phyloP scores from a whole-genome alignment of 192 early-diverging fungal genomes.

The Backusella mclennaniae region DNA sequence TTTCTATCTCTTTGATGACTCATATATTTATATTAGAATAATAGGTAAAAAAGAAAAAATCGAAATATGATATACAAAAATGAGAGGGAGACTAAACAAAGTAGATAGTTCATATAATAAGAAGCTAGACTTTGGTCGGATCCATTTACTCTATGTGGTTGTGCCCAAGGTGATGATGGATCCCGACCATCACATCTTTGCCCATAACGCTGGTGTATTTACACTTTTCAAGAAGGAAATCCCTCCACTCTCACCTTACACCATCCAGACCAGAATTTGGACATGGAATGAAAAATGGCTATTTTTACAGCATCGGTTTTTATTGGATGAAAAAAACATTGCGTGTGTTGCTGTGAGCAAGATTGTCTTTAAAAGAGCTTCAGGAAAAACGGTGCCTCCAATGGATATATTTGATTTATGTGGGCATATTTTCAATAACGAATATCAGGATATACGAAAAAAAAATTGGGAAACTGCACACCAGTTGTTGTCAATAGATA shows the following conservation, averaged over 20 bases:
- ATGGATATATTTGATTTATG: conserved; percentile 17
- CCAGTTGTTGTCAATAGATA: conserved; percentile 6
- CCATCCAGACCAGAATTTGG: conserved; percentile 44
- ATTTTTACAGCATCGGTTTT: conserved; percentile 40
- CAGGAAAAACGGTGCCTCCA: conserved; percentile 25
- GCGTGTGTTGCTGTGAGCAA: conserved; percentile 23
- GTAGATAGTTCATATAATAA: conserved; percentile 46
- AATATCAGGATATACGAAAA: not conserved
- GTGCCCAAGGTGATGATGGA: conserved; percentile 30
- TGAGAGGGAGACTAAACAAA: not conserved
- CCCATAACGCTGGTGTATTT: conserved; percentile 39
- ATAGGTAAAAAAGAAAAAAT: conserved; percentile 14
- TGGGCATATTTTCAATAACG: conserved; percentile 14
- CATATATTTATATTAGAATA: conserved; percentile 1
- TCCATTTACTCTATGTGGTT: conserved; percentile 22
- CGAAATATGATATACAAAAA: not conserved
- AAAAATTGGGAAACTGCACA: conserved; percentile 10
- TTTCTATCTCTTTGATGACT: not conserved
- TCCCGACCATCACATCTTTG: conserved; percentile 13
- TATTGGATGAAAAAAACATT: not conserved
- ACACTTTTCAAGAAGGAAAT: conserved; percentile 52
- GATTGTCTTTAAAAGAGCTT: conserved; percentile 22
- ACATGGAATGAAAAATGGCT: conserved; percentile 61
- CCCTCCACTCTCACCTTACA: conserved; percentile 42
- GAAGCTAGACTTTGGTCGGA: conserved; percentile 47